Evolutionary conservation across 2,329 filamentous ascomycete genomes (phyloP).

Genomic region (Phaeosphaeria sp.): DNA sequence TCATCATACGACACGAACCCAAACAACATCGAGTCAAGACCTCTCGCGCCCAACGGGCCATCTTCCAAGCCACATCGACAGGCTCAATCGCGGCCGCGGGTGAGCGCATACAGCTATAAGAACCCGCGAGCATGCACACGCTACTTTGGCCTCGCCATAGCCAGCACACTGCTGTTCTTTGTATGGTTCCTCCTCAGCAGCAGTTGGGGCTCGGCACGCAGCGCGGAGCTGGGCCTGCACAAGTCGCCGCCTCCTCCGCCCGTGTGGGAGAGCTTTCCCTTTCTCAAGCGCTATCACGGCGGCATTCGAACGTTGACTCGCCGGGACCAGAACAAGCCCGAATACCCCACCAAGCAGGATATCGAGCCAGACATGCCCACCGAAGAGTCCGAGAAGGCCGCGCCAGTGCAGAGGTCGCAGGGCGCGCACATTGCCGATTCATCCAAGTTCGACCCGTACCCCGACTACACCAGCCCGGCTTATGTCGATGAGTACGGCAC

Average conservation of each 20-base stretch:
- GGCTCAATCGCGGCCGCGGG: conserved; percentile 32
- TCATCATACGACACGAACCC: conserved; percentile 39
- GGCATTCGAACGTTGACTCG: conserved; percentile 77
- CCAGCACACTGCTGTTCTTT: conserved; percentile 75
- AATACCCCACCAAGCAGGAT: conserved; percentile 76
- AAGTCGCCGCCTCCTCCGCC: conserved; percentile 70
- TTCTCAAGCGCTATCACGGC: conserved; percentile 88
- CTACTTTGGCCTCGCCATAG: conserved; percentile 77
- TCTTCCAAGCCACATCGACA: conserved; percentile 20
- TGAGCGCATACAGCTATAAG: conserved; percentile 60
- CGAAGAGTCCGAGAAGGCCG: conserved; percentile 26
- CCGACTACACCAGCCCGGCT: conserved; percentile 64
- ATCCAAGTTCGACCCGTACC: conserved; percentile 71
- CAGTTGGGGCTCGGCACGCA: conserved; percentile 73
- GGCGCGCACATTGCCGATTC: conserved; percentile 36
- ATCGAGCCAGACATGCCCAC: conserved; percentile 48
- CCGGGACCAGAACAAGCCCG: conserved; percentile 71
- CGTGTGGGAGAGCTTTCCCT: conserved; percentile 85
- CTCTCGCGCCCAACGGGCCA: conserved; percentile 23
- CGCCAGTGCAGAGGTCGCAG: conserved; percentile 41
- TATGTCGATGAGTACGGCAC: conserved; percentile 65
- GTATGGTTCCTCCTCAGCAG: conserved; percentile 77
- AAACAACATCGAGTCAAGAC: conserved; percentile 31
- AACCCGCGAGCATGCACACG: conserved; percentile 76
- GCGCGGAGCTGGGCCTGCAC: conserved; percentile 64